Evolutionary conservation across 2,329 filamentous ascomycete genomes (phyloP).

Genomic region (Tolypocladium tropicale): DNA sequence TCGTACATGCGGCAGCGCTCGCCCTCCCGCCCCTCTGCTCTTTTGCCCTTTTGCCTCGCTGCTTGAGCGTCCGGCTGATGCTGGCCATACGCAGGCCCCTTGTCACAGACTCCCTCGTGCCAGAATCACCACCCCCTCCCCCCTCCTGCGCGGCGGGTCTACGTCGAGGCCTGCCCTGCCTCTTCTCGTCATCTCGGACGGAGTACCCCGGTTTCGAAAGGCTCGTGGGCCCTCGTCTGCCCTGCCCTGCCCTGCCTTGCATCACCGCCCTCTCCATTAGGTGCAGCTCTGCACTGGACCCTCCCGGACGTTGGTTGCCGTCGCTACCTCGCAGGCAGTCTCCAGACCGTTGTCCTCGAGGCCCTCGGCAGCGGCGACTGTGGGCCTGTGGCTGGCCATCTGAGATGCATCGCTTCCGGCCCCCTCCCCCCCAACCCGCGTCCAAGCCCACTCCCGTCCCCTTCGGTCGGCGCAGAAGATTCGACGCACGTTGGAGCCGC

Average conservation of each 20-base stretch:
- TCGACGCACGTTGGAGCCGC: neutral
- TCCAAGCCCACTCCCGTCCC: neutral
- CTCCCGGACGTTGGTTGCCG: neutral
- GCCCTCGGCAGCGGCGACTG: neutral
- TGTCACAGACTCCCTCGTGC: neutral
- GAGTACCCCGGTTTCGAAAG: neutral
- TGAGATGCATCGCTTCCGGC: conserved; percentile 1
- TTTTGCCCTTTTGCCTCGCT: too few relatives aligned
- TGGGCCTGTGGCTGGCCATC: neutral
- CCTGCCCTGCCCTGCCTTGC: neutral
- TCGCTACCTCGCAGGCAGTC: neutral
- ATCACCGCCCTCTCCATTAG: neutral
- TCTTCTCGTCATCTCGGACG: neutral
- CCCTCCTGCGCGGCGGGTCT: neutral
- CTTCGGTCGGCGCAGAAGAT: neutral
- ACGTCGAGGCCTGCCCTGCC: neutral
- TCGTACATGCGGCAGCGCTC: too few relatives aligned
- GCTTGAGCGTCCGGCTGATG: neutral
- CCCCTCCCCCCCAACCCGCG: neutral
- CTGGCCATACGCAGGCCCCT: neutral
- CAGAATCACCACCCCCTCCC: neutral
- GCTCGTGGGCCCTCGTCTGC: neutral
- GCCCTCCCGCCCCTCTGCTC: too few relatives aligned
- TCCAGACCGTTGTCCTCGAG: neutral
- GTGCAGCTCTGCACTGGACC: neutral